A percentile compares a stretch with the other conserved stretches of the same genome.
Evolutionary conservation across 2,329 filamentous ascomycete genomes (phyloP).

Genomic region (Pyrenophora teres): DNA sequence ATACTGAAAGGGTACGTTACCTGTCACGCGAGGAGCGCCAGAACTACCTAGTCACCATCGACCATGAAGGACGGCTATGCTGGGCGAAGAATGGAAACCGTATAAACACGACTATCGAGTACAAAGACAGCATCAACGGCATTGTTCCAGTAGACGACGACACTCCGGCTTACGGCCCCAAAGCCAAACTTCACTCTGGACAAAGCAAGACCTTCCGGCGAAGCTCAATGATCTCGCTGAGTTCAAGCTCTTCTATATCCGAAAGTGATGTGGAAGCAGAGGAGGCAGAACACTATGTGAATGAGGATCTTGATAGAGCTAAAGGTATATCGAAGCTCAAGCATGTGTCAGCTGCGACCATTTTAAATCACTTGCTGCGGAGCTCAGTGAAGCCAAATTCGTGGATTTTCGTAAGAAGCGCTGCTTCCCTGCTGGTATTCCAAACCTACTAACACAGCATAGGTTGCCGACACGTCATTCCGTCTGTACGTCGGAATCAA

Average conservation of each 20-base stretch:
- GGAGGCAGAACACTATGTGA: slow-evolving; percentile 67
- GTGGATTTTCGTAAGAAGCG: slow-evolving; percentile 76
- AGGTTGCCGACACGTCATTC: slow-evolving; percentile 78
- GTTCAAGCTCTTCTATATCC: slow-evolving; percentile 47
- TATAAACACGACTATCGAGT: slow-evolving; percentile 76
- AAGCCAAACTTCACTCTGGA: slow-evolving; percentile 29
- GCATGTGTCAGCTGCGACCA: slow-evolving; percentile 70
- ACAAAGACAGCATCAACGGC: slow-evolving; percentile 77
- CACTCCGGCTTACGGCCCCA: slow-evolving; percentile 49
- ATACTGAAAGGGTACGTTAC: slow-evolving; percentile 81
- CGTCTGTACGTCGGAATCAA: slow-evolving; percentile 90
- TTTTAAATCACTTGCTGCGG: slow-evolving; percentile 78
- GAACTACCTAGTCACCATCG: slow-evolving; percentile 79
- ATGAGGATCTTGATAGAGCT: slow-evolving; percentile 64
- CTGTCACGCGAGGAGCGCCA: slow-evolving; percentile 79
- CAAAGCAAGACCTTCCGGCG: slow-evolving; percentile 29
- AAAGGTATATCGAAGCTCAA: slow-evolving; percentile 66
- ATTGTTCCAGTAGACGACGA: slow-evolving; percentile 52
- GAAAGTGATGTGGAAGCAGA: slow-evolving; percentile 65
- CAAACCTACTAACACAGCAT: background rate
- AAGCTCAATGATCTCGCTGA: slow-evolving; percentile 31
- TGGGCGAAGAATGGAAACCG: slow-evolving; percentile 83
- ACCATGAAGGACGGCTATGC: slow-evolving; percentile 73
- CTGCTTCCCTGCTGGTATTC: background rate
- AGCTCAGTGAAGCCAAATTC: slow-evolving; percentile 83